Percentiles rank a stretch among this genome's conserved stretches.
Conservation (phyloP, 805 yeast species). For the Candida schatavii region DNA sequence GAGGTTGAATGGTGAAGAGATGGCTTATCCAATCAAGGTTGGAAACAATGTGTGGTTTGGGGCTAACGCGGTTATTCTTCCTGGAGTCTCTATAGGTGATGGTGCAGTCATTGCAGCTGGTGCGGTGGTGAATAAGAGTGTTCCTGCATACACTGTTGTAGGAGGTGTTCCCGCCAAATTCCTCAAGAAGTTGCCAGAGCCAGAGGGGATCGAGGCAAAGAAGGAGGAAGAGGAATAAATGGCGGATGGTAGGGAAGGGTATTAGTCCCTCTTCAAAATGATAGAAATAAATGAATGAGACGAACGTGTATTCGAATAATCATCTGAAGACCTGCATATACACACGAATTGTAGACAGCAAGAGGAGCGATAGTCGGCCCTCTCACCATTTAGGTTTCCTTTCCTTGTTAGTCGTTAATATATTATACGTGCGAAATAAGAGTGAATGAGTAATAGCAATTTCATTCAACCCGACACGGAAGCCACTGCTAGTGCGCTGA, state of each 20-base stretch:
- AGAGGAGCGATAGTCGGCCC: background rate
- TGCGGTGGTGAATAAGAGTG: constrained; percentile 55
- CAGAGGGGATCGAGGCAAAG: constrained; percentile 10
- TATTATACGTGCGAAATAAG: no score
- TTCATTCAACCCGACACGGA: constrained; percentile 5
- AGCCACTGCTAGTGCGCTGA: background rate
- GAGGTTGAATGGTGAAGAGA: constrained; percentile 47
- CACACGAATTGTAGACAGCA: no score
- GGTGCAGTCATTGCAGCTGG: constrained; percentile 67
- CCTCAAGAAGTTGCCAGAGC: constrained; percentile 15
- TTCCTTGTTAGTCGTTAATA: no score
- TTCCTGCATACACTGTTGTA: constrained; percentile 53
- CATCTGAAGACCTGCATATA: no score
- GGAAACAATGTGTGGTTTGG: constrained; percentile 74
- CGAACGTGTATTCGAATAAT: no score
- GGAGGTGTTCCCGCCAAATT: constrained; percentile 65
- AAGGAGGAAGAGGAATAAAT: background rate
- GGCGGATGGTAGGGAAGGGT: no score
- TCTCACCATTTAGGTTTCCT: background rate
- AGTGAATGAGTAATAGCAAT: background rate
- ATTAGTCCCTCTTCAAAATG: no score
- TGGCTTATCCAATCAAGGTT: constrained; percentile 53
- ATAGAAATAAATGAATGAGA: no score
- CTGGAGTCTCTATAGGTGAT: constrained; percentile 67
- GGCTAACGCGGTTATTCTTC: constrained; percentile 49